Evolutionary conservation across 2,329 filamentous ascomycete genomes (phyloP).

Genomic region (Penicillium sp.): DNA sequence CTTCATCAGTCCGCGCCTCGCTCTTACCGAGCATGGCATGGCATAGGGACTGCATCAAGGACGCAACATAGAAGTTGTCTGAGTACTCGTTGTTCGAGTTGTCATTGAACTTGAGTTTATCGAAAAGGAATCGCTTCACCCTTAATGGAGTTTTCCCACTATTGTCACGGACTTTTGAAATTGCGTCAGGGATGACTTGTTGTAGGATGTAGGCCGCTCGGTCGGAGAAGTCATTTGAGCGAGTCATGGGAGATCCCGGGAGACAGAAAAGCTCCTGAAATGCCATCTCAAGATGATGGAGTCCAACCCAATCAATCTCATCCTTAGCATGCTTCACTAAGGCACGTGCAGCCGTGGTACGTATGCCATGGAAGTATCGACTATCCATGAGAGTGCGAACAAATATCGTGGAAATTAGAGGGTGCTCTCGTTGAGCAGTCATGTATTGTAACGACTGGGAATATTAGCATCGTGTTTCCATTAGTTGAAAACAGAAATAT

Average conservation of each 20-base stretch:
- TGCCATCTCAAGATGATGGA: constrained; percentile 78
- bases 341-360: constrained; percentile 77
- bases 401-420: constrained; percentile 83
- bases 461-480: constrained; percentile 2
- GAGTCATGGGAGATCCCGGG: constrained; percentile 72
- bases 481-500: not conserved
- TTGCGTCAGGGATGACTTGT: constrained; percentile 75
- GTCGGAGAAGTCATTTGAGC: constrained; percentile 88
- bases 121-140: constrained; percentile 80
- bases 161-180: constrained; percentile 73
- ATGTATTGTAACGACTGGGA: constrained; percentile 70
- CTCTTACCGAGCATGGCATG: constrained; percentile 52
- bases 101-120: constrained; percentile 90
- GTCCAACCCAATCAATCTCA: constrained; percentile 71
- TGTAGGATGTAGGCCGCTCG: constrained; percentile 83
- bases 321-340: constrained; percentile 74
- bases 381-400: constrained; percentile 85
- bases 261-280: constrained; percentile 89
- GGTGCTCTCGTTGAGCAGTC: constrained; percentile 65
- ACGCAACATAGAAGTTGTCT: constrained; percentile 85
- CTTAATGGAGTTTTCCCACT: constrained; percentile 74
- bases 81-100: constrained; percentile 86
- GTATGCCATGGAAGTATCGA: constrained; percentile 91
- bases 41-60: constrained; percentile 66
- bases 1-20: constrained; percentile 39